Conservation (phyloP, 495 filamentous ascomycete genomes). For the Aspergillus coremiiformis region DNA sequence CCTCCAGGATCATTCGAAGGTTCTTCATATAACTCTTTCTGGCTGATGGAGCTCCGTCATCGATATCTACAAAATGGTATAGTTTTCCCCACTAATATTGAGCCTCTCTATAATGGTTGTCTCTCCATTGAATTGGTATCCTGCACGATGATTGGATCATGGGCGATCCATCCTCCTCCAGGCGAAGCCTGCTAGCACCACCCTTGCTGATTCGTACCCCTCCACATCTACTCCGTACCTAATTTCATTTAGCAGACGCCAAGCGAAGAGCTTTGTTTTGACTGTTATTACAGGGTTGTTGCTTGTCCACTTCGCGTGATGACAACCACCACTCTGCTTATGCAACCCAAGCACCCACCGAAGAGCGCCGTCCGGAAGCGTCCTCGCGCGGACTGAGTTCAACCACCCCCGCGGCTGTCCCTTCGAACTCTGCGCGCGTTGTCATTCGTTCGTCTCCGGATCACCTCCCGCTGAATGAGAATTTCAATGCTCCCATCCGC, state of each 20-base stretch:
- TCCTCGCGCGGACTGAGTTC: neutral
- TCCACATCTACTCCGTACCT: neutral
- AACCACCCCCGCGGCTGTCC: conserved; percentile 9
- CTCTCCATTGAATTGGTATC: neutral
- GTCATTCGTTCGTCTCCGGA: conserved; percentile 11
- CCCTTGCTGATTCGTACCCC: neutral
- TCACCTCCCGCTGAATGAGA: conserved; percentile 29
- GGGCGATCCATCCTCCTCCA: neutral
- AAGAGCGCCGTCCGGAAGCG: conserved; percentile 14
- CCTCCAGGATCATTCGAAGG: neutral
- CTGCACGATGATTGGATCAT: neutral
- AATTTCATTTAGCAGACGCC: neutral
- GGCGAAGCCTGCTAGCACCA: neutral
- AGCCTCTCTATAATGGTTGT: too few species aligned
- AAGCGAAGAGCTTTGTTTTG: neutral
- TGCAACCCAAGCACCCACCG: conserved; percentile 11
- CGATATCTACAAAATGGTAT: conserved; percentile 29
- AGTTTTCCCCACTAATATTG: neutral
- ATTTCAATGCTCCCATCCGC: conserved; percentile 46
- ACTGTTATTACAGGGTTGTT: conserved; percentile 29
- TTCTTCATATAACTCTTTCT: neutral
- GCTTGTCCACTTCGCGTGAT: conserved; percentile 35
- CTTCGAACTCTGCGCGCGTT: conserved; percentile 12
- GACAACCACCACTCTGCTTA: conserved; percentile 14
- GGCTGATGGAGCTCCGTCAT: conserved; percentile 36